Conservation (phyloP, 2,329 filamentous ascomycete genomes). For the Ceratocystis ficicola region DNA sequence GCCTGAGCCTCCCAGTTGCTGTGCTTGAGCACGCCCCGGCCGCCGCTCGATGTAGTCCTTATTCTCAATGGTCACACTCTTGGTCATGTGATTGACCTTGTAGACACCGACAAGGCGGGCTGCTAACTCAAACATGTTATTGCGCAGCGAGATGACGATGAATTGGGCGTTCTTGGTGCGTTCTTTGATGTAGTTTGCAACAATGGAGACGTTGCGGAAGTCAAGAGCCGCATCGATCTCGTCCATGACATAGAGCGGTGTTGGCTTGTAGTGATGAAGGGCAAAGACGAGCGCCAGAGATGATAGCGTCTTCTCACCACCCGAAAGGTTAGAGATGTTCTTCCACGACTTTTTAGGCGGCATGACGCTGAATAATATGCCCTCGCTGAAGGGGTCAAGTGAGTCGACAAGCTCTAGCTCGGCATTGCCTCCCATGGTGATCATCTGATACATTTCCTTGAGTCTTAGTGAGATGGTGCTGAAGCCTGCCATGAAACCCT, state of each 20-base stretch:
- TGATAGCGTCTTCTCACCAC: slow-evolving; percentile 93
- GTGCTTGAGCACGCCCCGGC: slow-evolving; percentile 29
- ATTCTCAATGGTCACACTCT: slow-evolving; percentile 83
- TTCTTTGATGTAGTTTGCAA: slow-evolving; percentile 98
- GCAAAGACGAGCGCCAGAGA: slow-evolving; percentile 95
- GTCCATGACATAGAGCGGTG: slow-evolving; percentile 97
- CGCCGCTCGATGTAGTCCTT: slow-evolving; percentile 53
- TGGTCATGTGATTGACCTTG: slow-evolving; percentile 98
- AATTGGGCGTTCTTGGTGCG: slow-evolving; percentile 98
- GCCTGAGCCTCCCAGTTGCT: slow-evolving; percentile 7
- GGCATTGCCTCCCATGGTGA: slow-evolving; percentile 97
- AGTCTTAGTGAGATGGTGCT: slow-evolving; percentile 82
- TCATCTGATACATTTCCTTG: slow-evolving; percentile 99
- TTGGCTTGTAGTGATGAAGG: slow-evolving; percentile 94
- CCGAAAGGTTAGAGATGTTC: slow-evolving; percentile 91
- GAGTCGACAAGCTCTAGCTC: slow-evolving; percentile 95
- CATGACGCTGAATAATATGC: slow-evolving; percentile 96
- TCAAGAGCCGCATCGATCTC: slow-evolving; percentile 97
- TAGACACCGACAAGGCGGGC: slow-evolving; percentile 90
- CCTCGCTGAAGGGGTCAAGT: slow-evolving; percentile 91
- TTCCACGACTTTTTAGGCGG: slow-evolving; percentile 99
- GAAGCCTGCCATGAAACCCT: slow-evolving; percentile 98
- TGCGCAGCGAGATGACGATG: slow-evolving; percentile 91
- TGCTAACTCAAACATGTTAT: slow-evolving; percentile 99
- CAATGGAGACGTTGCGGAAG: slow-evolving; percentile 96